Percentiles rank a stretch among this genome's conserved stretches.
Evolutionary conservation across 257 asterid genomes (phyloP).

Genomic region (Salvia splendens): DNA sequence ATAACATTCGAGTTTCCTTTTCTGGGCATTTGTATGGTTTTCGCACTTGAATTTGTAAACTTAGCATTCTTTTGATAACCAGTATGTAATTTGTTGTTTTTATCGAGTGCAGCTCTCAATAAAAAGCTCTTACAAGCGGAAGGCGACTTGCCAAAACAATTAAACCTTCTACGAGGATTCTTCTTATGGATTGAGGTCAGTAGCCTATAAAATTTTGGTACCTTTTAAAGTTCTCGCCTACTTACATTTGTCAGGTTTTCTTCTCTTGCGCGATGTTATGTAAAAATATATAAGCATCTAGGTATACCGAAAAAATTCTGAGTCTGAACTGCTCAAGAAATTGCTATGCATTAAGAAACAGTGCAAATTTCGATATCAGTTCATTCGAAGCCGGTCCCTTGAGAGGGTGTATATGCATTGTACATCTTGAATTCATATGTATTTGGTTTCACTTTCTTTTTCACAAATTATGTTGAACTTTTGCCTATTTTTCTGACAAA

Average conservation of each 20-base stretch:
- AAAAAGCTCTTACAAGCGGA: constrained; percentile 4
- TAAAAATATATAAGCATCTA: background rate
- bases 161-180: constrained; percentile 53
- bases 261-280: background rate
- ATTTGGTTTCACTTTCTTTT: background rate
- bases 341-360: background rate
- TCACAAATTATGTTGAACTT: background rate
- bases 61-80: background rate
- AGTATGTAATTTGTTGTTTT: background rate
- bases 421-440: background rate
- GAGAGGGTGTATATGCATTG: background rate
- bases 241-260: background rate
- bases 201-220: background rate
- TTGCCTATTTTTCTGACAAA: constrained; percentile 3
- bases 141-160: constrained; percentile 30
- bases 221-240: background rate
- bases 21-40: background rate
- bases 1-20: background rate
- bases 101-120: constrained; percentile 36
- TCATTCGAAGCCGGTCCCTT: background rate
- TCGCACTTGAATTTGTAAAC: too few relatives aligned
- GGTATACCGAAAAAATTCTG: too few relatives aligned
- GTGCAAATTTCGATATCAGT: background rate
- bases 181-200: constrained; percentile 52
- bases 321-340: background rate